Evolutionary conservation across 768 basidiomycete genomes (phyloP).

Genomic region (Myochromella boudieri): DNA sequence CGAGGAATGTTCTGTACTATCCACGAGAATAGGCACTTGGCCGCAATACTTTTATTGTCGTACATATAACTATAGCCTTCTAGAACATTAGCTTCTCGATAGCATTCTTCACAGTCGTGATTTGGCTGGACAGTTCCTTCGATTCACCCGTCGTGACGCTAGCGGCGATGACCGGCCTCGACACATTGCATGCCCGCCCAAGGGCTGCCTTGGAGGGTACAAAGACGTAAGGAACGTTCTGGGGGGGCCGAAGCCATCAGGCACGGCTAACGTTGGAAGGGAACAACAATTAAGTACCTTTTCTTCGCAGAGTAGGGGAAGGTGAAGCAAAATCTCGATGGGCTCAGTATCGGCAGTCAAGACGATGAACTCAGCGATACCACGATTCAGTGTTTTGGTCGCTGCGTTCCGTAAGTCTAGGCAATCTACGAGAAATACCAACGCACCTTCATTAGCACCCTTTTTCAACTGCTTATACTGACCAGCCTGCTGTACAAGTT

Average conservation of each 20-base stretch:
- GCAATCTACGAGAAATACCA: not conserved
- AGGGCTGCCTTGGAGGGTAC: slow-evolving; percentile 93
- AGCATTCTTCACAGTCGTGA: slow-evolving; percentile 78
- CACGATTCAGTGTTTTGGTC: slow-evolving; percentile 97
- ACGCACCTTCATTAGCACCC: slow-evolving; percentile 94
- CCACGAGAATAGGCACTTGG: too few relatives aligned
- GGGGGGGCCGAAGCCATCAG: slow-evolving; percentile 6
- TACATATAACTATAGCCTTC: not conserved
- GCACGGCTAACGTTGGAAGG: not conserved
- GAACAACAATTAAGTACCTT: slow-evolving; percentile 58
- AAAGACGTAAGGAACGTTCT: slow-evolving; percentile 97
- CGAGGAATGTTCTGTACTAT: too few relatives aligned
- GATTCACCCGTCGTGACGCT: slow-evolving; percentile 97
- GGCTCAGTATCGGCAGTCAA: slow-evolving; percentile 97
- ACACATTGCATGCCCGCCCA: slow-evolving; percentile 94
- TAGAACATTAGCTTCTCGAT: slow-evolving; percentile 69
- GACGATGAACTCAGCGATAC: slow-evolving; percentile 97
- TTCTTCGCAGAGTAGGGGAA: slow-evolving; percentile 97
- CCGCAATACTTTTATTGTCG: not conserved
- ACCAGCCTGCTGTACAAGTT: slow-evolving; percentile 92
- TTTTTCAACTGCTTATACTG: slow-evolving; percentile 99
- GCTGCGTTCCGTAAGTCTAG: slow-evolving; percentile 43
- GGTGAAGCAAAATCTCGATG: slow-evolving; percentile 94
- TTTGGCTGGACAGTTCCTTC: slow-evolving; percentile 87
- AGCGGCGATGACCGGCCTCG: slow-evolving; percentile 91